phyloP scores from a whole-genome alignment of 306 rosid genomes.

The Adenanthera pavonina region DNA sequence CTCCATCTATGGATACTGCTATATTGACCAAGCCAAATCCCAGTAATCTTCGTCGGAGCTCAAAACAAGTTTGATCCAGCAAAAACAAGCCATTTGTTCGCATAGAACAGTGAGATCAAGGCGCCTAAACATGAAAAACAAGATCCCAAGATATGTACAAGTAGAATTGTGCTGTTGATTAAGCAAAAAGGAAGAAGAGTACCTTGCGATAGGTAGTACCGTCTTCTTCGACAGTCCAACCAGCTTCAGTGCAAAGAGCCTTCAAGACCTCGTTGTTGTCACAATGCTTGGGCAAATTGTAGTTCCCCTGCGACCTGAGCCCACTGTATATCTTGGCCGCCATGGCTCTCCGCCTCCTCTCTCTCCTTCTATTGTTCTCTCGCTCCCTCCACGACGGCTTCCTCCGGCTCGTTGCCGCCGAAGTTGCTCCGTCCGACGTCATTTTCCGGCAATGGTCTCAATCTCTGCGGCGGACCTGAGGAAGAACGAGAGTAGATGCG shows the following conservation, averaged over 20 bases:
- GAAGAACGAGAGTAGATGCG: constrained; percentile 19
- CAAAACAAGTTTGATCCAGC: constrained; percentile 34
- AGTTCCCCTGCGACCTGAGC: constrained; percentile 85
- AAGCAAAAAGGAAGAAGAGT: not conserved
- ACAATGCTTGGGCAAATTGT: constrained; percentile 81
- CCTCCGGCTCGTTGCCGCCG: constrained; percentile 62
- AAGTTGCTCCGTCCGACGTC: constrained; percentile 88
- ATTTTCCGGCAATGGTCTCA: constrained; percentile 48
- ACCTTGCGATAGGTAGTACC: constrained; percentile 94
- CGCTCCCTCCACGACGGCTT: constrained; percentile 95
- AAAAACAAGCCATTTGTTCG: constrained; percentile 27
- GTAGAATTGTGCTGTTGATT: not conserved
- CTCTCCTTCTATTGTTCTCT: constrained; percentile 85
- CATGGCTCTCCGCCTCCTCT: constrained; percentile 76
- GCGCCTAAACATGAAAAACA: not conserved
- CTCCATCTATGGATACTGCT: not conserved
- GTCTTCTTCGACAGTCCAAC: constrained; percentile 91
- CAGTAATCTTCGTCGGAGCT: not conserved
- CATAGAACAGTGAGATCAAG: constrained; percentile 23
- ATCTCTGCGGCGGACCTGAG: not conserved
- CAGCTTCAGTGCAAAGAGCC: constrained; percentile 86
- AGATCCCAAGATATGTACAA: constrained; percentile 29
- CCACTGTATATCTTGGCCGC: constrained; percentile 82
- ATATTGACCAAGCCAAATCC: constrained; percentile 8
- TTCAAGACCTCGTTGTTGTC: constrained; percentile 88